Base-by-base conservation (phyloP, 257 asterid genomes). In the Capsicum baccatum region DNA sequence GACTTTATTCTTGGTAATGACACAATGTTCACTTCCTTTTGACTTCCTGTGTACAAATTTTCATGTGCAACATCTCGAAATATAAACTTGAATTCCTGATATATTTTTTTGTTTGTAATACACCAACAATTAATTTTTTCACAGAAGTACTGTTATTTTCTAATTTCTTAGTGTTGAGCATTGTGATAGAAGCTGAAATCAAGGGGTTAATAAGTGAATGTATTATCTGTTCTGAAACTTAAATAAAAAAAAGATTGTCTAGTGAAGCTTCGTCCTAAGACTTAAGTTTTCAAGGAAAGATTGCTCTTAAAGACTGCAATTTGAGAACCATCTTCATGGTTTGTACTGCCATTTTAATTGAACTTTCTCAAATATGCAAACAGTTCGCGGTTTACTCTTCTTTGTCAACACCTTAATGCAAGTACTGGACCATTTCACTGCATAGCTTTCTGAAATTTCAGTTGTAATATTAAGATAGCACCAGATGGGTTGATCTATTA, bases 1-100 rank as follows among this genome's bases (percentile, higher is more conserved):
- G 98, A 94, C 86, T 95, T 95, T 90, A 94, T 95, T 87, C 94
- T 94, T 42, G 92, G 98, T 97, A 93, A 85, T 12, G 26, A 64
- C 13, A 79, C 37, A 42, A 39, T 33, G 33, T 3, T 83, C 19
- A 2, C 6, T 56, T 83, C 8, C 15, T 7, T 62, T 70, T 79
- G 37, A 54, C 42, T 44, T 69, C 6, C 35, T 59, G 11, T 54
- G 35, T 70, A 47, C 57, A 60, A 39, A 8, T 19, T 52, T 47
- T 15, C 52, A 12, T 78, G 66, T 8, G 82, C 82, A 15, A 70
- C 16, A 78, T 33, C 50, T 54, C 66, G 16, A 78, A 78, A 78
- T 4, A 54, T 8, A 0, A 54, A 54, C 14, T 15, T 78, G 6
- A 78, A 37, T 8, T 54, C 48, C 26, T 78, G 33, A 33, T 78